Percentiles rank a stretch among this genome's conserved stretches.
phyloP scores from a whole-genome alignment of 2,329 filamentous ascomycete species.

The Tolypocladium tundrense region DNA sequence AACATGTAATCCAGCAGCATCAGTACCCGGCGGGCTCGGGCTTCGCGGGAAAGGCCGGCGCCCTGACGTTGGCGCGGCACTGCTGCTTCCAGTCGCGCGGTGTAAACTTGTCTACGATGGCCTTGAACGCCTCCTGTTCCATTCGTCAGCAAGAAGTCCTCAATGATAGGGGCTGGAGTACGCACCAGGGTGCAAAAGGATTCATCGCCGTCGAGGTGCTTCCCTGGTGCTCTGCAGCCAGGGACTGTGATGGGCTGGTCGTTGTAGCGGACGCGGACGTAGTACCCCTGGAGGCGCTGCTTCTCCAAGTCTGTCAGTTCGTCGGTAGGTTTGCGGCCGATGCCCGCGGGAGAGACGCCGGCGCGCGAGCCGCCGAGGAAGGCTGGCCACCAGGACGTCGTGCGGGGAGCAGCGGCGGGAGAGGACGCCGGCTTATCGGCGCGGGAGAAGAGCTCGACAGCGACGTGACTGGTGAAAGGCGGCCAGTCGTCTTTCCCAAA shows the following conservation, averaged over 20 bases:
- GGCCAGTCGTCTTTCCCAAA: conserved; percentile 72
- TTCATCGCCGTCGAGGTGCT: conserved; percentile 78
- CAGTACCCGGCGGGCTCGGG: conserved; percentile 43
- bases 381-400: conserved; percentile 13
- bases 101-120: conserved; percentile 82
- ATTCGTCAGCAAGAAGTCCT: conserved; percentile 1
- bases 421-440: not conserved
- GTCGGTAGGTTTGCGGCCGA: conserved; percentile 49
- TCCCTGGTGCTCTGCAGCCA: conserved; percentile 65
- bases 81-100: conserved; percentile 63
- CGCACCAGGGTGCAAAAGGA: conserved; percentile 81
- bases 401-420: conserved; percentile 1
- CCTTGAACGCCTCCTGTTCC: conserved; percentile 72
- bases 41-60: conserved; percentile 33
- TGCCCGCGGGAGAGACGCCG: conserved; percentile 28
- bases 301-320: conserved; percentile 49
- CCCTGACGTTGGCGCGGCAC: conserved; percentile 34
- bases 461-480: conserved; percentile 85
- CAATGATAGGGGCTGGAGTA: conserved; percentile 3
- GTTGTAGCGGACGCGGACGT: conserved; percentile 85
- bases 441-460: conserved; percentile 76
- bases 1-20: not conserved
- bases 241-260: conserved; percentile 73
- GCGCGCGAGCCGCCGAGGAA: conserved; percentile 13
- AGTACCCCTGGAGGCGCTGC: conserved; percentile 60